phyloP scores from a whole-genome alignment of 2,329 filamentous ascomycete species.

The Aspergillus japonicus region DNA sequence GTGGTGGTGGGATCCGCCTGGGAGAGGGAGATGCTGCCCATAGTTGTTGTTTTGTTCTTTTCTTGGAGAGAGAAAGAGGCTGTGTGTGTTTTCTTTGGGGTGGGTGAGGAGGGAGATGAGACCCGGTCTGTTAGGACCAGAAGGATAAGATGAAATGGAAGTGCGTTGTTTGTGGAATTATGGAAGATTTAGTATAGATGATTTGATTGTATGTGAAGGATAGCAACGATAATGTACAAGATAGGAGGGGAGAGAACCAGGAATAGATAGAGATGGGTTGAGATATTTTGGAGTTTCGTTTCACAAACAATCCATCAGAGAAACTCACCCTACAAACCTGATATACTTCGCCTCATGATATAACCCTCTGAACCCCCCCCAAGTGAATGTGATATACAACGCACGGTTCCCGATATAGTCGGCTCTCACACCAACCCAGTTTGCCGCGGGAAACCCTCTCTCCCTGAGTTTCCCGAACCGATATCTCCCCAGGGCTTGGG shows the following conservation, averaged over 20 bases:
- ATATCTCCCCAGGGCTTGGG: conserved; percentile 12
- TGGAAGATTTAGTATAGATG: too few species aligned
- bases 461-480: conserved; percentile 31
- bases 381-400: conserved; percentile 33
- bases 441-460: conserved; percentile 36
- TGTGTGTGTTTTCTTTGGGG: too few species aligned
- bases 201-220: neutral
- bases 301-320: conserved; percentile 9
- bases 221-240: neutral
- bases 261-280: conserved; percentile 5
- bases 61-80: too few species aligned
- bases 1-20: conserved; percentile 5
- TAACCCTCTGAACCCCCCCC: neutral
- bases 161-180: neutral
- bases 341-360: conserved; percentile 20
- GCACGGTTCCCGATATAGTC: conserved; percentile 21
- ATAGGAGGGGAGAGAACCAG: neutral
- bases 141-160: neutral
- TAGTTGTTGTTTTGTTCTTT: conserved; percentile 18
- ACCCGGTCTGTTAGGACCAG: neutral
- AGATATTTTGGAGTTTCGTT: neutral
- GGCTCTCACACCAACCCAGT: conserved; percentile 10
- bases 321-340: conserved; percentile 11
- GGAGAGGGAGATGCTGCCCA: conserved; percentile 38
- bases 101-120: neutral